Conservation (phyloP, 2,329 filamentous ascomycete species). For the Fusarium floridanum region DNA sequence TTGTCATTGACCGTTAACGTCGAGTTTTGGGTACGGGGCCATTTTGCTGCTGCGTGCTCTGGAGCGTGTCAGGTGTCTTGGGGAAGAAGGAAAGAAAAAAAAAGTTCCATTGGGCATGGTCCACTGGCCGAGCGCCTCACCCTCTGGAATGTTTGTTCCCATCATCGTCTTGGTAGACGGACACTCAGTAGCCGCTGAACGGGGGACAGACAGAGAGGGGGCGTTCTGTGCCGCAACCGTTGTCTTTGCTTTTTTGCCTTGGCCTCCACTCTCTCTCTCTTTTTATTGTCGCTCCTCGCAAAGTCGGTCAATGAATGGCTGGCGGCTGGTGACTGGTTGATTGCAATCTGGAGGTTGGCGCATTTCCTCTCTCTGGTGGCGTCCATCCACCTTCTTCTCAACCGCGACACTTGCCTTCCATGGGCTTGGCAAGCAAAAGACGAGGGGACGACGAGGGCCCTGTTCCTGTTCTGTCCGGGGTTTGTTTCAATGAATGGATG, state of each 20-base stretch:
- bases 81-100: neutral
- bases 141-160: conserved; percentile 7
- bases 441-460: neutral
- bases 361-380: conserved; percentile 10
- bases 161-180: neutral
- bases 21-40: conserved; percentile 19
- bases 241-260: conserved; percentile 5
- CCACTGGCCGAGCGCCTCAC: neutral
- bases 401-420: neutral
- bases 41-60: neutral
- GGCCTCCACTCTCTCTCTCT: neutral
- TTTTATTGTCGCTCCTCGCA: conserved; percentile 6
- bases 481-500: neutral
- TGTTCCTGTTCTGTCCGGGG: neutral
- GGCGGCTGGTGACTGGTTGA: neutral
- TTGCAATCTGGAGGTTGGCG: neutral
- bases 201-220: neutral
- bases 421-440: neutral
- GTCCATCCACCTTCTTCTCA: conserved; percentile 5
- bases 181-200: neutral
- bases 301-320: conserved; percentile 21
- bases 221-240: conserved; percentile 13
- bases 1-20: conserved; percentile 33
- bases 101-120: neutral
- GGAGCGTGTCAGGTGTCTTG: neutral